Conservation (phyloP, 352 stramenopile species). For the Globisporangium paddicum region DNA sequence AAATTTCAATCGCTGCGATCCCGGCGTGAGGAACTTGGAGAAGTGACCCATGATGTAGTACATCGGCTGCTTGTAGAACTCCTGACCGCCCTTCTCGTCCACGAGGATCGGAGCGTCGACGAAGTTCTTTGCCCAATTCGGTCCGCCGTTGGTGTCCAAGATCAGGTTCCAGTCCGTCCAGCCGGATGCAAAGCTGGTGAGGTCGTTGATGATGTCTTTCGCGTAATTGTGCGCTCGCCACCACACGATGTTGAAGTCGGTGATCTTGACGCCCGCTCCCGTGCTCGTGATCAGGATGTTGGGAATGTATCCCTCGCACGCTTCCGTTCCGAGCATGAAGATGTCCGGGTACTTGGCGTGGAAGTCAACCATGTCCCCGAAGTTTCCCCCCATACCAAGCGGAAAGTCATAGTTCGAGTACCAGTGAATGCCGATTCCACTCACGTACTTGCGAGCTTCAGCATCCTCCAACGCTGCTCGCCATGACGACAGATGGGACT, state of each 20-base stretch:
- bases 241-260: constrained; percentile 45
- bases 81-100: constrained; percentile 25
- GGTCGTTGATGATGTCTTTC: constrained; percentile 79
- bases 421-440: constrained; percentile 85
- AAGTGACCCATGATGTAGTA: constrained; percentile 75
- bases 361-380: constrained; percentile 45
- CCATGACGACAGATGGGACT: constrained; percentile 41
- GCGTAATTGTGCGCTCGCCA: constrained; percentile 63
- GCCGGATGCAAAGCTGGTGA: constrained; percentile 57
- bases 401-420: constrained; percentile 66
- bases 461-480: constrained; percentile 34
- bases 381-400: constrained; percentile 33
- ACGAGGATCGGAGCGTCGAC: constrained; percentile 67
- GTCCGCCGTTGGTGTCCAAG: constrained; percentile 49
- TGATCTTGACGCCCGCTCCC: constrained; percentile 35
- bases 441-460: constrained; percentile 67
- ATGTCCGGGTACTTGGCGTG: constrained; percentile 53
- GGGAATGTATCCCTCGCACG: constrained; percentile 63
- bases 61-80: constrained; percentile 71
- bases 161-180: constrained; percentile 87
- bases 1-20: constrained; percentile 29
- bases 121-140: constrained; percentile 70
- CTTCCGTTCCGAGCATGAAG: constrained; percentile 82
- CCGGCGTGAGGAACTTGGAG: constrained; percentile 49
- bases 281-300: constrained; percentile 30